Base-by-base conservation (phyloP, 495 filamentous ascomycete species). In the Choiromyces venosus region DNA sequence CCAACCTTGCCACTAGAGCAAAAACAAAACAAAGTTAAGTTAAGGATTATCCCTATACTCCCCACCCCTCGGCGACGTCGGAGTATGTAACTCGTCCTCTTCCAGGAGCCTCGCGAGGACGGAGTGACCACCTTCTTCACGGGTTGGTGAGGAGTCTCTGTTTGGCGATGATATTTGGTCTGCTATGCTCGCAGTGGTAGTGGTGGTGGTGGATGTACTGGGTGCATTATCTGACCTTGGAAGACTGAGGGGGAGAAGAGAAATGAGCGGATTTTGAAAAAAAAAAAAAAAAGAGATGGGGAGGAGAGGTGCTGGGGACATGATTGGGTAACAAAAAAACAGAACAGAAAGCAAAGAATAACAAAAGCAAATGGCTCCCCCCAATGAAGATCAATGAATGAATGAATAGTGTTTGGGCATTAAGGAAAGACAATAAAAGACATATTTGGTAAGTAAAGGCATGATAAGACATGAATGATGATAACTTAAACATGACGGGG, bases 381-480 rank as follows among this genome's bases (percentile, higher is more conserved):
- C 74, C 76, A 61, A 77, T 73, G 75, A 69, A 44, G 64, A 61
- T 70, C 37, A 72, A 42, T 71, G 36, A 52, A 25, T 16, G n/a
- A 25, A 61, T 29, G 9, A 29, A 29, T 10, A 29, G 52, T 56
- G n/a, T 3, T 3, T 29, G 29, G 10, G n/a, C 2, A 29, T 61
- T 61, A 25, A 61, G 46, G 8, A 52, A 52, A 21, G 8, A 56
- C n/a, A 18, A 56, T 12, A 29, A 25, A 29, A n/a, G n/a, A 29
- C 52, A 29, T 16, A 61, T 29, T 14, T 14, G 25, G n/a, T 16
- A 25, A 29, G 46, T n/a, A n/a, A n/a, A 4, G 25, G 8, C 29
- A 29, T 61, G 5, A 29, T 61, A 29, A 29, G 25, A 25, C 9
- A 61, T 29, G n/a, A n/a, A n/a, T n/a, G n/a, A n/a, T n/a, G 52